Percentiles rank a stretch among this genome's conserved stretches.
Evolutionary conservation across 306 rosid species (phyloP).

Genomic region (Rubus parviflorus): DNA sequence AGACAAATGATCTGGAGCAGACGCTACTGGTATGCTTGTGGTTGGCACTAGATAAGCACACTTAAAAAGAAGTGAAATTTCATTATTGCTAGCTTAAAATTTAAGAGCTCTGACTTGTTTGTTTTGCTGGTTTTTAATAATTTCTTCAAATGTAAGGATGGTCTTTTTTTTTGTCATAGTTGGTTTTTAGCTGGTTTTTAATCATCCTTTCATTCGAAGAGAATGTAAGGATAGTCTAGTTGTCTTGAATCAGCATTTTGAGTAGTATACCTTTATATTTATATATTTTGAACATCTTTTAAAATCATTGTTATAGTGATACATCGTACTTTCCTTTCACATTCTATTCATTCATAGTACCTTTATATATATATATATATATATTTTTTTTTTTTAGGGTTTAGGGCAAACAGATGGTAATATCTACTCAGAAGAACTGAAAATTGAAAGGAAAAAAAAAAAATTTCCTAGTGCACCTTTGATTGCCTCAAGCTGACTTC

Average conservation of each 20-base stretch:
- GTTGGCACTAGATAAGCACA: background rate
- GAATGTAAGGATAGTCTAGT: background rate
- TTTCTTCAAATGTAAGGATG: slow-evolving; percentile 6
- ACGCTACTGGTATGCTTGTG: slow-evolving; percentile 67
- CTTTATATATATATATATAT: background rate
- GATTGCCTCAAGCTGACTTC: background rate
- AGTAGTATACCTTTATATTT: background rate
- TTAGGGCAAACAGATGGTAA: background rate
- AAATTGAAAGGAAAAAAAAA: background rate
- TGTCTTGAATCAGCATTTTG: background rate
- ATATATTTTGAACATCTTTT: background rate
- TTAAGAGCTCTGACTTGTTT: background rate
- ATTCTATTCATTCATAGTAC: background rate
- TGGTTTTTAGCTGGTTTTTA: background rate
- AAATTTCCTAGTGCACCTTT: background rate
- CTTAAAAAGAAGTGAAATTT: background rate
- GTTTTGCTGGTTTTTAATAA: background rate
- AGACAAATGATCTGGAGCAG: slow-evolving; percentile 85
- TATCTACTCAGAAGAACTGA: background rate
- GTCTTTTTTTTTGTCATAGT: background rate
- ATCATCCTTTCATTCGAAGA: slow-evolving; percentile 3
- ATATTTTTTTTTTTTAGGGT: background rate
- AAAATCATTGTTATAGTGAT: background rate
- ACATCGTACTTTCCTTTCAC: background rate
- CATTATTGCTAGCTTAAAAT: background rate